Conservation (phyloP, 208 protist species). For the Trypanosoma grayi region DNA sequence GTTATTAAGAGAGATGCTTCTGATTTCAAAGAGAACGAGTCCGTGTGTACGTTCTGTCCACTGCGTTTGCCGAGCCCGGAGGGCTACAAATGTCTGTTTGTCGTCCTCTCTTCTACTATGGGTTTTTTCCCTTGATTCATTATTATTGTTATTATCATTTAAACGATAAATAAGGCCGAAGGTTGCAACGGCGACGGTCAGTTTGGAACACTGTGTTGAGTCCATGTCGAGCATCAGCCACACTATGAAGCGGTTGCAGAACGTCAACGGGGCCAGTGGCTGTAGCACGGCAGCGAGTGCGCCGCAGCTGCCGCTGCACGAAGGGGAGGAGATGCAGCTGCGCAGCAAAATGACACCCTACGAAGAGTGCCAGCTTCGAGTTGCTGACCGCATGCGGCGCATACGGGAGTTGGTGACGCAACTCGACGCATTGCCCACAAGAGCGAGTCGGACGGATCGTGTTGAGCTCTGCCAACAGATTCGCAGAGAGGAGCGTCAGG, state of each 20-base stretch:
- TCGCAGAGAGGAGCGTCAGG: constrained; percentile 29
- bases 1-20: too few species aligned
- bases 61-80: too few species aligned
- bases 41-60: too few species aligned
- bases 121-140: too few species aligned
- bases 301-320: constrained; percentile 37
- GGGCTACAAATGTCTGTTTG: too few species aligned
- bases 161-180: background rate
- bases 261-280: background rate
- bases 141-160: background rate
- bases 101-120: too few species aligned
- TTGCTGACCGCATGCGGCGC: constrained; percentile 28
- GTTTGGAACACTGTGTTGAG: too few species aligned
- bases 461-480: constrained; percentile 38
- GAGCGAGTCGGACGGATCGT: constrained; percentile 19
- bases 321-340: constrained; percentile 15
- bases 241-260: background rate
- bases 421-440: constrained; percentile 28
- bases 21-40: too few species aligned
- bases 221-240: background rate
- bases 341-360: constrained; percentile 27
- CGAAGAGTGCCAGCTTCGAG: constrained; percentile 30
- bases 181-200: too few species aligned
- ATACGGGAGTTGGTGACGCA: constrained; percentile 47
- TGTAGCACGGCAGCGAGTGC: too few species aligned